Evolutionary conservation across 768 basidiomycete species (phyloP).

Genomic region (Epithele typhae): DNA sequence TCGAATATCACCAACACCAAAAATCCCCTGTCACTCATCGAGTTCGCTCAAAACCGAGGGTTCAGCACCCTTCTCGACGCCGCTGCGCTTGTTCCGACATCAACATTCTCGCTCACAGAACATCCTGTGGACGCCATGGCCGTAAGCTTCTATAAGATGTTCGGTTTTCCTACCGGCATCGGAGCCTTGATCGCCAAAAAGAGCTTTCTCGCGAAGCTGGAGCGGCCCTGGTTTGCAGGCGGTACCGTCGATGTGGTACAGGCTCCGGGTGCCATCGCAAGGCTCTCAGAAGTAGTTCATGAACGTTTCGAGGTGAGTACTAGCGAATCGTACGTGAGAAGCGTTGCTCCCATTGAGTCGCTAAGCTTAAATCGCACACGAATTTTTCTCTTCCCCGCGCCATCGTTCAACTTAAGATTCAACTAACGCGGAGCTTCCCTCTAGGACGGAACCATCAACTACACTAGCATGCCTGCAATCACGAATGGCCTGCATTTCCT

Average conservation of each 20-base stretch:
- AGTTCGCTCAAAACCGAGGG: slow-evolving; percentile 62
- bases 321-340: too few relatives aligned
- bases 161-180: slow-evolving; percentile 82
- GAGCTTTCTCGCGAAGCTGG: slow-evolving; percentile 53
- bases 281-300: slow-evolving; percentile 50
- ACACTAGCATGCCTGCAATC: slow-evolving; percentile 70
- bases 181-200: slow-evolving; percentile 76
- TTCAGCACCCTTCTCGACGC: slow-evolving; percentile 76
- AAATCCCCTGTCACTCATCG: slow-evolving; percentile 57
- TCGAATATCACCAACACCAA: slow-evolving; percentile 82
- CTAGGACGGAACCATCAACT: slow-evolving; percentile 88
- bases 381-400: neutral
- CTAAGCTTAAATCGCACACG: too few relatives aligned
- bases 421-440: neutral
- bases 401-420: too few relatives aligned
- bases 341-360: neutral
- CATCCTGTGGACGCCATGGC: slow-evolving; percentile 78
- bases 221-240: slow-evolving; percentile 82
- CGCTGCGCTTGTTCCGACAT: slow-evolving; percentile 74
- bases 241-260: slow-evolving; percentile 82
- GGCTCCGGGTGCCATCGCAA: slow-evolving; percentile 69
- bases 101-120: slow-evolving; percentile 59
- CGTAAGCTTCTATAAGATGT: slow-evolving; percentile 87
- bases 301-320: slow-evolving; percentile 76
- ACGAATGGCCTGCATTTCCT: slow-evolving; percentile 76